Evolutionary conservation across 306 rosid genomes (phyloP), one percentile per base, ranked within the genome.

Genomic region (Inga leiocalycina): DNA sequence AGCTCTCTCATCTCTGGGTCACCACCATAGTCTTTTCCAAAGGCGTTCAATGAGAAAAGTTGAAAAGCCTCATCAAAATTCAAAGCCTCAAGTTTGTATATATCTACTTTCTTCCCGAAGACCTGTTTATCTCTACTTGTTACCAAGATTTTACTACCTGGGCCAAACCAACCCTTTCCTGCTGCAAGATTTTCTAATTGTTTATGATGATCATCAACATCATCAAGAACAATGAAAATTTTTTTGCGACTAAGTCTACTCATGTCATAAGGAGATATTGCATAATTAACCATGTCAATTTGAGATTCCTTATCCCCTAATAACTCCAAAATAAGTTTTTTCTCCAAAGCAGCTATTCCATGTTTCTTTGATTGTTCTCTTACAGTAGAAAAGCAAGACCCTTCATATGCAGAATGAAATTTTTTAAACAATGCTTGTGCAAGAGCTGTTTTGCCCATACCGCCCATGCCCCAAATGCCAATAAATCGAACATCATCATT

Each of bases 381-480:
- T 4, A 51, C 6, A 37, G 37, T 32, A 0, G 7, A 0, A 12
- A 48, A 68, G 9, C 54, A 66, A 14, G 0, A 68, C 9, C 52
- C 41, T 12, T 79, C 68, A 67, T n/a, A 79, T 15, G 15, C 24
- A 6, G 0, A 7, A 43, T 10, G 15, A 9, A 43, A 62, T 62
- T 3, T 41, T 8, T 61, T 0, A 15, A 12, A 61, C 2, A 76
- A 4, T 30, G 8, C 39, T 20, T 4, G 8, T 8, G 72, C 80
- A 44, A 82, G 41, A 0, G 85, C 74, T 51, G 51, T 61, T 7
- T 77, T 77, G 1, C 72, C 80, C 0, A 77, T 61, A 4, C 72
- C 71, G 0, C 43, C 59, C 71, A 41, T 77, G 1, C 72, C 80
- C 59, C 72, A 62, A 24, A 77, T 77, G 17, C 59, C 61, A 15